Conservation (phyloP, 1,139 yeast genomes). For the Pichia kudriavzevii region DNA sequence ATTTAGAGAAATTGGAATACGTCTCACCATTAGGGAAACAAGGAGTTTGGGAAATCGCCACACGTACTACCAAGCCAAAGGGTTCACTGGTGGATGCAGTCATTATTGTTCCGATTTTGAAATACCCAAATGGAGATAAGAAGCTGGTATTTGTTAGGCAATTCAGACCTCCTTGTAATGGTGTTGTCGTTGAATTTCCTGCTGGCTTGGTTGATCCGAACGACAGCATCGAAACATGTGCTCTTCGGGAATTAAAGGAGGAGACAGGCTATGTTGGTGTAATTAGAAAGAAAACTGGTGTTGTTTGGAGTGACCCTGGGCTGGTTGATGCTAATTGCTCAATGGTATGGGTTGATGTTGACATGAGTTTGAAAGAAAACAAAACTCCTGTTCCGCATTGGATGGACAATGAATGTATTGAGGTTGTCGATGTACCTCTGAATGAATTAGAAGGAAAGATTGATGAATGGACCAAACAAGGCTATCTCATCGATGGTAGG, state of each 20-base stretch:
- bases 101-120: conserved; percentile 71
- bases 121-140: conserved; percentile 27
- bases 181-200: conserved; percentile 86
- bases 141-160: conserved; percentile 75
- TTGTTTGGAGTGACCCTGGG: conserved; percentile 85
- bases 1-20: conserved; percentile 57
- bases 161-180: conserved; percentile 85
- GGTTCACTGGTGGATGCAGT: conserved; percentile 77
- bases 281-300: conserved; percentile 37
- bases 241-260: conserved; percentile 78
- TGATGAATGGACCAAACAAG: conserved; percentile 46
- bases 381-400: conserved; percentile 60
- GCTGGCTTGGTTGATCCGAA: conserved; percentile 89
- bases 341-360: conserved; percentile 73
- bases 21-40: conserved; percentile 57
- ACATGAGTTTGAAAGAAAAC: conserved; percentile 58
- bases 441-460: conserved; percentile 48
- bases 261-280: conserved; percentile 87
- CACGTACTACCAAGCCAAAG: conserved; percentile 67
- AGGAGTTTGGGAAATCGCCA: conserved; percentile 87
- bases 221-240: conserved; percentile 72
- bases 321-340: conserved; percentile 85
- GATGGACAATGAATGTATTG: conserved; percentile 87
- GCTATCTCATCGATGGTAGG: conserved; percentile 77
- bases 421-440: conserved; percentile 66